phyloP scores from a whole-genome alignment of 1,284 basidiomycete genomes.

The Blastosporella zonata region DNA sequence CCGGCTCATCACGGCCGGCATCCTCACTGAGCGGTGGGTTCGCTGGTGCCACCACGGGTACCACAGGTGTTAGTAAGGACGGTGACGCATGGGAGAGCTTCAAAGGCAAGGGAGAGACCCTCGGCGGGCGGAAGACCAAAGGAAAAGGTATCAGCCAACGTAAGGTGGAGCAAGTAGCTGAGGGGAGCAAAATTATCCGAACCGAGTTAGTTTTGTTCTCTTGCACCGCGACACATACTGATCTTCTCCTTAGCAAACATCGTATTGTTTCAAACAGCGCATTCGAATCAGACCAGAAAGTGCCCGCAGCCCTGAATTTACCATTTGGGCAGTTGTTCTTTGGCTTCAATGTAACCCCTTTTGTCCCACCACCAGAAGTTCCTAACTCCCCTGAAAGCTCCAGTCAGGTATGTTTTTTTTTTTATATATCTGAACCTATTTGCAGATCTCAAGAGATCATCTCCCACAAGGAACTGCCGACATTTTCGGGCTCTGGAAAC shows the following conservation, averaged over 20 bases:
- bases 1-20: conserved; percentile 76
- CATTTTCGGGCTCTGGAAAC: conserved; percentile 52
- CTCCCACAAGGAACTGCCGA: conserved; percentile 38
- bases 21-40: conserved; percentile 73
- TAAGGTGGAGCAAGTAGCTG: conserved; percentile 76
- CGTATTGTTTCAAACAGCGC: conserved; percentile 84
- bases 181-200: conserved; percentile 82
- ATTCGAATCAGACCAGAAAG: conserved; percentile 73
- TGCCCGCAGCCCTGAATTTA: conserved; percentile 87
- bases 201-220: conserved; percentile 68
- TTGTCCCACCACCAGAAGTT: conserved; percentile 50
- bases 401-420: conserved; percentile 24
- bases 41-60: conserved; percentile 44
- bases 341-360: conserved; percentile 78
- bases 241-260: conserved; percentile 58
- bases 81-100: conserved; percentile 89
- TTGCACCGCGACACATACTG: conserved; percentile 1
- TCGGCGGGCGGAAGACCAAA: conserved; percentile 86
- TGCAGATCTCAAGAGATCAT: conserved; percentile 3
- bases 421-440: not conserved
- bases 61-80: conserved; percentile 60
- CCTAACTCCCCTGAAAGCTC: conserved; percentile 22
- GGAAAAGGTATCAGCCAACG: conserved; percentile 87
- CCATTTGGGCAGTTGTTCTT: conserved; percentile 95
- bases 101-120: conserved; percentile 88